Evolutionary conservation across 768 basidiomycete genomes (phyloP).

Genomic region (Psilocybe azurescens): DNA sequence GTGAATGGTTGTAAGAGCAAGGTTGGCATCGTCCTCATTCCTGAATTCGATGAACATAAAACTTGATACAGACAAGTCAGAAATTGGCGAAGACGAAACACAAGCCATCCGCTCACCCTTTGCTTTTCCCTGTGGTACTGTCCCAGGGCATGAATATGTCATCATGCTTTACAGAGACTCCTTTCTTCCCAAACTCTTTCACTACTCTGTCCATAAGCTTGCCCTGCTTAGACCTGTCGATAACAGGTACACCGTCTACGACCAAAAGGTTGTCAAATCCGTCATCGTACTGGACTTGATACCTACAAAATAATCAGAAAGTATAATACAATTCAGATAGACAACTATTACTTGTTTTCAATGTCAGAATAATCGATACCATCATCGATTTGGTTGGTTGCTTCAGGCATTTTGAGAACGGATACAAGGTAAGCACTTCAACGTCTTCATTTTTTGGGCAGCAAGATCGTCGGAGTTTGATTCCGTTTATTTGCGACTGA

Average conservation of each 20-base stretch:
- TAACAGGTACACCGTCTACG: constrained; percentile 90
- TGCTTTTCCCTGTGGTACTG: constrained; percentile 80
- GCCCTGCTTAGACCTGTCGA: constrained; percentile 85
- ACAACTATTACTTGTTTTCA: constrained; percentile 71
- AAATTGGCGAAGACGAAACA: constrained; percentile 2
- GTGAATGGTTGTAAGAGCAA: constrained; percentile 71
- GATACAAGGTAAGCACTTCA: constrained; percentile 16
- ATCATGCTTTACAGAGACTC: constrained; percentile 74
- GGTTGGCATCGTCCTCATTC: constrained; percentile 69
- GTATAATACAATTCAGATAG: not conserved
- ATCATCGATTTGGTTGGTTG: constrained; percentile 52
- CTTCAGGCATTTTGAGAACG: constrained; percentile 48
- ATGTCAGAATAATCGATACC: constrained; percentile 90
- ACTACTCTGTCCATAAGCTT: constrained; percentile 80
- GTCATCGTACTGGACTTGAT: constrained; percentile 83
- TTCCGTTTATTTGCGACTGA: constrained; percentile 15
- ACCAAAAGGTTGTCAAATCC: constrained; percentile 91
- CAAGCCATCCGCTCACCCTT: constrained; percentile 67
- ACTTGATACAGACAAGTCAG: constrained; percentile 41
- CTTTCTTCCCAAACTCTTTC: constrained; percentile 86
- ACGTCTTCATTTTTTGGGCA: constrained; percentile 24
- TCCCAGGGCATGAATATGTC: constrained; percentile 92
- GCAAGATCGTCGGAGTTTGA: constrained; percentile 22
- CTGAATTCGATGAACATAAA: constrained; percentile 85
- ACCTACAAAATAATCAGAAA: constrained; percentile 51